phyloP scores from a whole-genome alignment of 345 rosid species.

The Lumnitzera littorea region DNA sequence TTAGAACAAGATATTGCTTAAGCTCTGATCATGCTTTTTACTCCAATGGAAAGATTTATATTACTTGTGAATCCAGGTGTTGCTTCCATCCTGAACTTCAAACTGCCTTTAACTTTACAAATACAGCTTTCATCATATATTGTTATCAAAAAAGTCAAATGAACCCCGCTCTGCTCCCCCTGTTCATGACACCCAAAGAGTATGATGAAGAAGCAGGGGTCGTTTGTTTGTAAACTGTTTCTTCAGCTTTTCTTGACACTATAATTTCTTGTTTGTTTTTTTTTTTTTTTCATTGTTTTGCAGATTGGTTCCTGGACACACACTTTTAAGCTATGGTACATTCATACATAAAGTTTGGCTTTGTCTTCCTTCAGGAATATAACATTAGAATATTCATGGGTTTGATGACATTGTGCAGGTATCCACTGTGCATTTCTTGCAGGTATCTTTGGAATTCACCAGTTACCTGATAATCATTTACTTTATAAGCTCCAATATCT shows the following conservation, averaged over 20 bases:
- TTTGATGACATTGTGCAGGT: constrained; percentile 38
- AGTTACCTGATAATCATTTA: too few species aligned
- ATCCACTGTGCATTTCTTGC: constrained; percentile 85
- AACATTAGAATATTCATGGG: constrained; percentile 11
- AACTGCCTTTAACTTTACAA: too few species aligned
- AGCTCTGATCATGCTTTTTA: too few species aligned
- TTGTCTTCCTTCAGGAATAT: constrained; percentile 7
- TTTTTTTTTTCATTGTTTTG: constrained; percentile 6
- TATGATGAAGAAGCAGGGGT: too few species aligned
- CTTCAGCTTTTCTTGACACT: not conserved
- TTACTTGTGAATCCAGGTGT: too few species aligned
- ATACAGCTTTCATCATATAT: too few species aligned
- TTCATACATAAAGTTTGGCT: constrained; percentile 2
- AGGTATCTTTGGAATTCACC: constrained; percentile 31
- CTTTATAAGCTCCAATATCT: too few species aligned
- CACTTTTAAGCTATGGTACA: constrained; percentile 84
- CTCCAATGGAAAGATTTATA: too few species aligned
- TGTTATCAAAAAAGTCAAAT: too few species aligned
- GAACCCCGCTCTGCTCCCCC: not conserved
- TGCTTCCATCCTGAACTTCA: too few species aligned
- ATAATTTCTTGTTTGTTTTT: not conserved
- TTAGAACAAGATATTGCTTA: too few species aligned
- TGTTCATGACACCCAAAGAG: not conserved
- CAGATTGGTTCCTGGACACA: constrained; percentile 84
- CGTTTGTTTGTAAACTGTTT: not conserved